Conservation (phyloP, 108 stramenopile genomes). For the Craspedostauros australis region DNA sequence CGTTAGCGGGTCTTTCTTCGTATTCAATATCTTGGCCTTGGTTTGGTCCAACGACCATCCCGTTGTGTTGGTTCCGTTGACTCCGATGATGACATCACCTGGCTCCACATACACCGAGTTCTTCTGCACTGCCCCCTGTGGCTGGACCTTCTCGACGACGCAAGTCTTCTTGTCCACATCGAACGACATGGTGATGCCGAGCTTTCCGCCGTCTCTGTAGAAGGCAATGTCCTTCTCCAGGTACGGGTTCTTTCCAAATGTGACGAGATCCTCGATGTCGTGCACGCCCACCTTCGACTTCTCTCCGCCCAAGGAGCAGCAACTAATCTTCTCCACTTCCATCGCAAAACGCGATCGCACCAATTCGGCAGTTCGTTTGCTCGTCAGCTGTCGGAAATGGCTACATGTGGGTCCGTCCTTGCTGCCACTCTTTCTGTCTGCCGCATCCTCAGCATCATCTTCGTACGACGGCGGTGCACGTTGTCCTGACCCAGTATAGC, state of each 20-base stretch:
- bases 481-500: slow-evolving; percentile 1
- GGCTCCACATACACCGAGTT: background rate
- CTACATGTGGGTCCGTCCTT: slow-evolving; percentile 42
- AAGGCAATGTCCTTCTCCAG: slow-evolving; percentile 42
- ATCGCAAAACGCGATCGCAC: slow-evolving; percentile 36
- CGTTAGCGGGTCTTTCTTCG: slow-evolving; percentile 35
- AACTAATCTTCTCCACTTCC: slow-evolving; percentile 20
- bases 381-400: slow-evolving; percentile 64
- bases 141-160: too few species aligned
- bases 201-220: slow-evolving; percentile 33
- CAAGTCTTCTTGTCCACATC: background rate
- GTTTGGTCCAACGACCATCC: slow-evolving; percentile 13
- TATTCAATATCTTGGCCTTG: slow-evolving; percentile 7
- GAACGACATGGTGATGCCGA: slow-evolving; percentile 1
- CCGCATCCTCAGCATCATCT: slow-evolving; percentile 4
- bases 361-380: slow-evolving; percentile 26
- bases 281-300: slow-evolving; percentile 58
- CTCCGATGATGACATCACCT: slow-evolving; percentile 42
- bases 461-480: slow-evolving; percentile 12
- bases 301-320: slow-evolving; percentile 53
- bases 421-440: background rate
- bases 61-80: slow-evolving; percentile 44
- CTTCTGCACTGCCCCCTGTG: background rate
- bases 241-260: slow-evolving; percentile 58
- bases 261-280: slow-evolving; percentile 75